Base-by-base conservation (phyloP, 1,284 basidiomycete species). In the Xerocomus nothofagi region DNA sequence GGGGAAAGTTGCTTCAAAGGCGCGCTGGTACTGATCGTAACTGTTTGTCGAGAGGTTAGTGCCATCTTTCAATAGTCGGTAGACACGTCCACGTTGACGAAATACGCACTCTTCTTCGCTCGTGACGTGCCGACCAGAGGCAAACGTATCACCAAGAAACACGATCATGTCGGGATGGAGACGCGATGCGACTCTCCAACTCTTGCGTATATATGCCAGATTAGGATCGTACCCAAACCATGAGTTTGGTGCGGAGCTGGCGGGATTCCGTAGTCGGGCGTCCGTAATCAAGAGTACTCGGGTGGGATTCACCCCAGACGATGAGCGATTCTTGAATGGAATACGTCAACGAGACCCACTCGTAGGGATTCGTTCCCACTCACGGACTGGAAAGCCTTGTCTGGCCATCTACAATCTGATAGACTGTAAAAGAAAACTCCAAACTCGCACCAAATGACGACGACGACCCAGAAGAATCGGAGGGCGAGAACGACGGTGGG, bases 121-220 rank as follows among this genome's bases (percentile, higher is more conserved):
- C 70, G 83, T 84, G 32, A 76, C 70, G 41, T 80, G 76, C 31
- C 91, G 76, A 3, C 91, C 89, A 53, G 81, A 83, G 60, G 94
- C 89, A 75, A 95, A 82, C 81, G 93, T 88, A 67, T 96, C 93
- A 12, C 93, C 93, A 3, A 94, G 74, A 58, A 95, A 91, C 1
- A 96, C 71, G 8, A 95, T 80, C 3, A 73, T 77, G 65, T 94
- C 80, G 11, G 92, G 90, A 33, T 69, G 70, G 39, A 82, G 79
- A 17, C 78, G 67, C 14, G 80, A 70, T 2, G 82, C 82, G 9
- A 81, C 82, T 44, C 77, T 77, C 93, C 92, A 96, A 59, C 80
- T 86, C 70, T 92, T 94, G 45, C 88, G 79, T 55, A 94, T 70
- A 63, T 91, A 90, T 70, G 71, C 91, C 82, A 55, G 79, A 73